Base-by-base conservation (phyloP, 176 grass and related monocot genomes). In the Aegilops bicornis region DNA sequence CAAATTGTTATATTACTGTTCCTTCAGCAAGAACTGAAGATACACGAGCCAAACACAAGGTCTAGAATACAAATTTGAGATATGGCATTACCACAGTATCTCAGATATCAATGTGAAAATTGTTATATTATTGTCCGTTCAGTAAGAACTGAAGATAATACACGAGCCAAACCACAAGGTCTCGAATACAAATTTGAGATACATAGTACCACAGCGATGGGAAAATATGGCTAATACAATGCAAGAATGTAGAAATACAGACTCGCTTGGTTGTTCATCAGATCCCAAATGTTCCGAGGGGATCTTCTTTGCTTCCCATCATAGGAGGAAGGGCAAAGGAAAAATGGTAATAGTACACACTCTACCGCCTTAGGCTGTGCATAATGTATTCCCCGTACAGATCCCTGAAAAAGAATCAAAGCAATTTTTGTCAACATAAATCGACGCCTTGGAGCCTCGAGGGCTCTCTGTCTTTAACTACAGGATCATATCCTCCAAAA, bases 321-420 rank as follows among this genome's bases (percentile, higher is more conserved):
- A 37, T 12, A 30, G 54, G 48, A 36, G 25, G 74, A 22, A 56
- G 1, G 2, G 37, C 20, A 62, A 67, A 23, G 19, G 6, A 42
- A 33, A 82, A 39, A 73, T 7, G 24, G 30, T 20, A 42, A 72
- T 10, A 32, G 24, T 20, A 43, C 45, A 70, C 65, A 15, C 71
- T 81, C 78, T 94, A 97, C 80, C 67, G 86, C 69, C 92, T 84
- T 70, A 97, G 79, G 56, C 85, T 97, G 69, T 95, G 90, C 89
- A 97, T 65, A 35, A 97, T 91, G 68, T 97, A 94, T 56, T 97
- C 88, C 0, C 82, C 92, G 32, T 97, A 94, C 22, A 97, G 92
- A 25, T 95, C 92, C 95, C 95, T 94, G 80, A 27, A 87, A 36
- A 36, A 29, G 17, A 76, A 22, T 31, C 15, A 92, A 19, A 68